phyloP scores from a whole-genome alignment of 208 protist species.

The Trypanosoma grayi region DNA sequence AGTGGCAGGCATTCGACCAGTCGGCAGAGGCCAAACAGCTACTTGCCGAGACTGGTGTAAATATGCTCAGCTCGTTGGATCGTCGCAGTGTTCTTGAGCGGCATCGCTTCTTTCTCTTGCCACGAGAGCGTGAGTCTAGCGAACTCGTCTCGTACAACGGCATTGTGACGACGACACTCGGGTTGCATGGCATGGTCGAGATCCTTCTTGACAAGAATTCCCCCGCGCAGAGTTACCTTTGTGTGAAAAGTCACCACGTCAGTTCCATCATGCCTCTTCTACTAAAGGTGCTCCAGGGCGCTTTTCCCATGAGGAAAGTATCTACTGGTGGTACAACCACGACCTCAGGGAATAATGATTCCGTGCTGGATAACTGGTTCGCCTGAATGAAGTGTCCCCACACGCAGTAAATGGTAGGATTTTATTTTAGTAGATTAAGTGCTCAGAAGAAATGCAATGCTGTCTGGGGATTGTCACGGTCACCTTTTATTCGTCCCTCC shows the following conservation, averaged over 20 bases:
- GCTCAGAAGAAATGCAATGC: no score
- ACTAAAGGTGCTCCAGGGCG: conserved; percentile 7
- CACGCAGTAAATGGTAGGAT: not conserved
- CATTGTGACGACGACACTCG: conserved; percentile 17
- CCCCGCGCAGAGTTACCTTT: conserved; percentile 17
- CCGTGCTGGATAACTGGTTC: conserved; percentile 48
- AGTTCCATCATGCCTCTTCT: conserved; percentile 10
- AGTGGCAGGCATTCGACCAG: conserved; percentile 20
- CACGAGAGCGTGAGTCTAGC: conserved; percentile 9
- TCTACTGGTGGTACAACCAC: not conserved
- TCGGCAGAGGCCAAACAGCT: conserved; percentile 2
- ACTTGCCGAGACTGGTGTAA: conserved; percentile 6
- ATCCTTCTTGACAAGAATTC: conserved; percentile 8
- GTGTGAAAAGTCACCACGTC: conserved; percentile 18
- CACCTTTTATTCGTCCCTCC: no score
- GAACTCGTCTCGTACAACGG: conserved; percentile 7
- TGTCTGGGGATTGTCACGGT: no score
- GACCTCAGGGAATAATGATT: not conserved
- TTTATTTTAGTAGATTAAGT: conserved; percentile 5
- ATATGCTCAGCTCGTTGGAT: conserved; percentile 3
- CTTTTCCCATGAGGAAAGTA: conserved; percentile 9
- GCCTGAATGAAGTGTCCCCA: conserved; percentile 20
- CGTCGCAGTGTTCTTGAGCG: conserved; percentile 13
- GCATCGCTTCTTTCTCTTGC: conserved; percentile 7
- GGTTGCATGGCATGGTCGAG: conserved; percentile 18